Evolutionary conservation across 2,329 filamentous ascomycete genomes (phyloP).

Genomic region (Verticillium zaregamsianum): DNA sequence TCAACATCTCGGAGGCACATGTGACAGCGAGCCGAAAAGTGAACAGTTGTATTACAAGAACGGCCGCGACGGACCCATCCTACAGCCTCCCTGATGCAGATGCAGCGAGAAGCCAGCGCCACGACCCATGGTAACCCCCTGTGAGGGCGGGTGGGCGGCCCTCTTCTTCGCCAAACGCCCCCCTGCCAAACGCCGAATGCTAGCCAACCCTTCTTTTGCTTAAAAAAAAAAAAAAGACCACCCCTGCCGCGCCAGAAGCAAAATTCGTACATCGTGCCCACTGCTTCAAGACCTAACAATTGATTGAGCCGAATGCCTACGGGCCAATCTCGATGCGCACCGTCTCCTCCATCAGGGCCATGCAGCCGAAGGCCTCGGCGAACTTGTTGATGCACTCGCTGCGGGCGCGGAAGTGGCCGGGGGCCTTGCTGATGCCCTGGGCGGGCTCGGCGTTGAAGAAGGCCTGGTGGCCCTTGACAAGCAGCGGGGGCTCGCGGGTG

Average conservation of each 20-base stretch:
- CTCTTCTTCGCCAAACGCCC: not conserved
- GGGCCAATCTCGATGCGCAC: not conserved
- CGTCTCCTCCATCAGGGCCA: conserved; percentile 20
- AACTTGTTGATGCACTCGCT: conserved; percentile 30
- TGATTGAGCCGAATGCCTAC: not conserved
- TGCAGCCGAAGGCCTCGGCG: conserved; percentile 26
- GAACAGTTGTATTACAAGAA: not conserved
- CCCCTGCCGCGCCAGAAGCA: not conserved
- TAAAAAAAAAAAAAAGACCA: too few relatives aligned
- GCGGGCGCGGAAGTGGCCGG: conserved; percentile 26
- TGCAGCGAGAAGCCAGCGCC: not conserved
- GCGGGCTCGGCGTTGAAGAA: conserved; percentile 26
- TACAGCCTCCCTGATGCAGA: not conserved
- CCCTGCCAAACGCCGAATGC: not conserved
- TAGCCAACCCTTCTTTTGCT: not conserved
- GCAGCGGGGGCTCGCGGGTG: conserved; percentile 27
- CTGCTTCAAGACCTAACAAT: not conserved
- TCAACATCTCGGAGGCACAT: not conserved
- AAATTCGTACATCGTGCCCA: not conserved
- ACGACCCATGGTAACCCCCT: too few relatives aligned
- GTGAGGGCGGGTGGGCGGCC: too few relatives aligned
- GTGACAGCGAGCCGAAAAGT: not conserved
- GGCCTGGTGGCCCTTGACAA: conserved; percentile 26
- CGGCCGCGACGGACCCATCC: not conserved
- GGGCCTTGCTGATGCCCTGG: conserved; percentile 27